Evolutionary conservation across 1,139 yeast genomes (phyloP), one percentile per base, ranked within the genome.

Genomic region (Magnusiomyces tetraspermus): DNA sequence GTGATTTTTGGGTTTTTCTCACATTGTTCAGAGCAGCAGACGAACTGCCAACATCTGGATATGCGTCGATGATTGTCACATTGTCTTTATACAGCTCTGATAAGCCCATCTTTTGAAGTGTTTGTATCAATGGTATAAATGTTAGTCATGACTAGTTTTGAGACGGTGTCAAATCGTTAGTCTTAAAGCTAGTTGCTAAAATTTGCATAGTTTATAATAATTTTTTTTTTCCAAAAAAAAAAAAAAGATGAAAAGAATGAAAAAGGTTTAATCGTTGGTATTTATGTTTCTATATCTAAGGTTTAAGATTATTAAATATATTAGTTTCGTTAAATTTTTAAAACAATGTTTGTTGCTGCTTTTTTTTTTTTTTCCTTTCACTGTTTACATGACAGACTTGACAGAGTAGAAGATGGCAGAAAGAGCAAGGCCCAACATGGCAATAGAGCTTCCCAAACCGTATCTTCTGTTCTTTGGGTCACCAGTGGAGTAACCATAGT

Each of bases 21-120:
- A n/a, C 75, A 51, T 79, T 72, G 63, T 83, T 76, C 31, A 87
- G 64, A 65, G 79, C 78, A 3, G 71, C 66, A 1, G 69, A 60
- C 64, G 69, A 51, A 73, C 71, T 64, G 1, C 71, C 71, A 6
- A 77, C 61, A 2, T 85, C 84, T 0, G 88, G 75, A 62, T 82
- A 83, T 17, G 80, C 74, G 60, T 87, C 95, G 5, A 87, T 63
- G 2, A 87, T 76, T 53, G 83, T 80, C 21, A 82, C 69, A 21
- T 69, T 61, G 19, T 71, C 65, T 17, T 65, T 50, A 8, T 72
- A 63, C 59, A 80, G 82, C 22, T 51, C 43, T 21, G 53, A 49
- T 23, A 57, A 55, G 15, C 52, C 55, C 48, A 58, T 47, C 19
- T 43, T 46, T 19, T 53, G 40, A n/a, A 58, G 51, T 23, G 58